phyloP scores from a whole-genome alignment of 805 yeast species.

The Schizosaccharomyces lindneri region DNA sequence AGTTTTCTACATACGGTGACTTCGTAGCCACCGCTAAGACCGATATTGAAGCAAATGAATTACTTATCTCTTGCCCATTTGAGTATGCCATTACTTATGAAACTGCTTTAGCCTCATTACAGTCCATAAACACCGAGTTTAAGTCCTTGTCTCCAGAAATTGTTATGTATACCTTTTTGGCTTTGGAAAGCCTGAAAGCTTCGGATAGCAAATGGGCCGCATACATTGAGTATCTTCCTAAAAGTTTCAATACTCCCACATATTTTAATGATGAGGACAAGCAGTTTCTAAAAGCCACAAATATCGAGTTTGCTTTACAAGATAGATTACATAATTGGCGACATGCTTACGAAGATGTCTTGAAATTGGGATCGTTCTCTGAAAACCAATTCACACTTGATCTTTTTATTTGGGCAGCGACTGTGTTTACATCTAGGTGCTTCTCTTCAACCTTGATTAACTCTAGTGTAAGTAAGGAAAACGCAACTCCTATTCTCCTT shows the following conservation, averaged over 20 bases:
- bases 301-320: slow-evolving; percentile 31
- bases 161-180: not conserved
- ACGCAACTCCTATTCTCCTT: slow-evolving; percentile 32
- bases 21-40: not conserved
- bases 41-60: not conserved
- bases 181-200: not conserved
- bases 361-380: slow-evolving; percentile 6
- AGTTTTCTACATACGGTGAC: not conserved
- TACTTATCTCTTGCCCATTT: not conserved
- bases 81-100: not conserved
- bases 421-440: slow-evolving; percentile 50
- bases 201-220: slow-evolving; percentile 16
- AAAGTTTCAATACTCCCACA: slow-evolving; percentile 32
- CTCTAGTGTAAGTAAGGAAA: slow-evolving; percentile 15
- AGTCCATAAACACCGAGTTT: not conserved
- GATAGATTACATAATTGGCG: slow-evolving; percentile 22
- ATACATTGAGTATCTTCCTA: slow-evolving; percentile 27
- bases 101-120: not conserved
- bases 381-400: slow-evolving; percentile 5
- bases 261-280: slow-evolving; percentile 36
- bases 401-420: slow-evolving; percentile 41
- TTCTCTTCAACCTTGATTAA: slow-evolving; percentile 43
- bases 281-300: slow-evolving; percentile 36
- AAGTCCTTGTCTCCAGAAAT: not conserved
- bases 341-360: slow-evolving; percentile 31